Base-by-base conservation (phyloP, 768 basidiomycete genomes). In the Hygrocybe coccinea region DNA sequence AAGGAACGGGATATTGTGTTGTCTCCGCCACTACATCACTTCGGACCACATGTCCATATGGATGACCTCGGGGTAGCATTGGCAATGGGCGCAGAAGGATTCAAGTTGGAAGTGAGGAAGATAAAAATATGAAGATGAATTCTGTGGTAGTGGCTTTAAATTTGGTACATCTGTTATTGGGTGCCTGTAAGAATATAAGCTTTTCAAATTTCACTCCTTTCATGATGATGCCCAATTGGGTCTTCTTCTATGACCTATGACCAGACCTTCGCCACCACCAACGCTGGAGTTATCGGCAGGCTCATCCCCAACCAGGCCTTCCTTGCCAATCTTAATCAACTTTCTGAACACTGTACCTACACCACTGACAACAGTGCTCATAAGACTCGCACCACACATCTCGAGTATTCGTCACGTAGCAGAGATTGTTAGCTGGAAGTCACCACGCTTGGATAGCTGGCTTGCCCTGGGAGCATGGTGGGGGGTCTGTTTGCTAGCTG, bases 381-480 rank as follows among this genome's bases (percentile, higher is more conserved):
- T 90, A 39, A 75, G 76, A 10, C 82, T 89, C 54, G 79, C 80
- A 0, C 85, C 86, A 0, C 59, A 69, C 38, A 74, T 90, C 22
- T 69, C 79, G 24, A 55, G 60, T 17, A 33, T 77, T 8, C 74
- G 82, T 11, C 71, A 71, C 54, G 33, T 68, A 0, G 65, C 77
- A 2, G 78, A 87, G 62, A 67, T 84, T 1, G 29, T 80, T 33
- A 79, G 75, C 60, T 91, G 89, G 87, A 71, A 76, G 37, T 64
- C 75, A 0, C 67, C 73, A 10, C 81, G 79, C 77, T 79, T 84
- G 62, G 79, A 88, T 51, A 77, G 82, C 50, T 86, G 79, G 74
- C 79, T 94, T 2, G 67, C 79, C 1, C 71, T 95, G 43, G 86
- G 79, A 0, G 65, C 67, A 1, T 94, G 89, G 89, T 95, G 91